Percentiles rank a stretch among this genome's conserved stretches.
Evolutionary conservation across 2,329 filamentous ascomycete genomes (phyloP).

Genomic region (Cephalotrichum gorgonifer): DNA sequence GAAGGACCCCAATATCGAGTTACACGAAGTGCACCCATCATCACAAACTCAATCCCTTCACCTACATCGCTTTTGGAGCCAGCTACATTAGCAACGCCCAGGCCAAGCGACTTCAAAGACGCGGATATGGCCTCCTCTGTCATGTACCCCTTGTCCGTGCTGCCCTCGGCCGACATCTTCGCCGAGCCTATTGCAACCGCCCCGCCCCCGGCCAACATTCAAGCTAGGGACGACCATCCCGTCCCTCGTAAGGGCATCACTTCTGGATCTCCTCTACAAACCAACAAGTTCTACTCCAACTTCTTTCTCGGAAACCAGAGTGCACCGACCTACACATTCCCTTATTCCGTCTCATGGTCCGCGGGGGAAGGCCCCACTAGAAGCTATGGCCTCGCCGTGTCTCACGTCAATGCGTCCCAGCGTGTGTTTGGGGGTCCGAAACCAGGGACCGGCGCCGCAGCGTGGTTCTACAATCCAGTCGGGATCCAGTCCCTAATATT

Average conservation of each 20-base stretch:
- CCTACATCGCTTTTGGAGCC: neutral
- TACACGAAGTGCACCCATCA: neutral
- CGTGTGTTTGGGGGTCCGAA: constrained; percentile 54
- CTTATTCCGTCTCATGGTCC: constrained; percentile 60
- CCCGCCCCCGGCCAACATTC: constrained; percentile 37
- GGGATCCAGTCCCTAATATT: constrained; percentile 73
- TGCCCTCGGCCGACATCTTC: constrained; percentile 54
- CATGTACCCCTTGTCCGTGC: too few relatives aligned
- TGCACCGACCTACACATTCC: constrained; percentile 62
- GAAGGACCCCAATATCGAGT: neutral
- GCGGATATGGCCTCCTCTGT: constrained; percentile 16
- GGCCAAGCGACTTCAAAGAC: neutral
- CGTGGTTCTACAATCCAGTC: constrained; percentile 72
- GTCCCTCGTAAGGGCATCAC: constrained; percentile 41
- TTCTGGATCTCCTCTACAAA: constrained; percentile 44
- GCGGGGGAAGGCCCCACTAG: constrained; percentile 49
- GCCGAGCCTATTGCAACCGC: constrained; percentile 40
- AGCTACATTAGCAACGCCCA: neutral
- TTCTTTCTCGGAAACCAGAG: constrained; percentile 67
- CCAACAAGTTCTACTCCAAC: constrained; percentile 77
- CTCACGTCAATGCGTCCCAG: constrained; percentile 60
- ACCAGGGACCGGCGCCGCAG: constrained; percentile 44
- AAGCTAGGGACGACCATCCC: constrained; percentile 43
- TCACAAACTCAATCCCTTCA: neutral
- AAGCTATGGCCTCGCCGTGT: constrained; percentile 70